Percentiles rank a stretch among this genome's conserved stretches.
phyloP scores from a whole-genome alignment of 2,329 filamentous ascomycete genomes.

The Anthostomella pinea region DNA sequence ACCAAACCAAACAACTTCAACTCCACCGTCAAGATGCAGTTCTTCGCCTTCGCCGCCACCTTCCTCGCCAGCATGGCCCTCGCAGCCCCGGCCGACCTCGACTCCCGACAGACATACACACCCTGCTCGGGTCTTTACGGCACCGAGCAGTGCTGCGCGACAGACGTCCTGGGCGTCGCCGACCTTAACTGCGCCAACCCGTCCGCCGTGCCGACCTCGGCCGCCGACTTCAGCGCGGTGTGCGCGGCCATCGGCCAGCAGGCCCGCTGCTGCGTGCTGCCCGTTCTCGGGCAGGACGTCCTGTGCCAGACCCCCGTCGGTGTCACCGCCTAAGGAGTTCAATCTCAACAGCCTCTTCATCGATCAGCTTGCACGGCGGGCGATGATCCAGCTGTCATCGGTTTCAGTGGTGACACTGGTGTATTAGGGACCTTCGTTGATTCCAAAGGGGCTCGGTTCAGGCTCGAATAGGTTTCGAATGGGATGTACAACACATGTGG shows the following conservation, averaged over 20 bases:
- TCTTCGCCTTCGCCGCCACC: conserved; percentile 13
- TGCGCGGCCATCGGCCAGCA: conserved; percentile 44
- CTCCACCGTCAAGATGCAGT: conserved; percentile 21
- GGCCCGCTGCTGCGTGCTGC: conserved; percentile 50
- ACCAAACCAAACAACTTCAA: conserved; percentile 2
- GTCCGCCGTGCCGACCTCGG: conserved; percentile 34
- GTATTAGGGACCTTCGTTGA: too few species aligned
- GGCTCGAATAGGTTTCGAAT: too few species aligned
- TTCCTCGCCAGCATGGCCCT: conserved; percentile 20
- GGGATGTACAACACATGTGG: too few species aligned
- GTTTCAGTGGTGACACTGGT: too few species aligned
- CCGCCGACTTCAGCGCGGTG: conserved; percentile 42
- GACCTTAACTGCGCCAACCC: conserved; percentile 51
- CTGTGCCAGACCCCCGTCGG: conserved; percentile 32
- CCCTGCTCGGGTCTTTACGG: conserved; percentile 43
- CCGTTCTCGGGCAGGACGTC: conserved; percentile 36
- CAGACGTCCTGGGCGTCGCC: conserved; percentile 50
- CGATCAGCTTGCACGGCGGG: too few species aligned
- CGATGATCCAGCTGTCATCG: too few species aligned
- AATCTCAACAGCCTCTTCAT: too few species aligned
- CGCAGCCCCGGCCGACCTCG: conserved; percentile 17
- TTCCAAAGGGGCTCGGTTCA: too few species aligned
- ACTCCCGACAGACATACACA: conserved; percentile 28
- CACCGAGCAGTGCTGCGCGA: conserved; percentile 58
- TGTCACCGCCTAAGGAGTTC: conserved; percentile 15